Evolutionary conservation across 768 basidiomycete genomes (phyloP).

Genomic region (Rhizopogon roseolus): DNA sequence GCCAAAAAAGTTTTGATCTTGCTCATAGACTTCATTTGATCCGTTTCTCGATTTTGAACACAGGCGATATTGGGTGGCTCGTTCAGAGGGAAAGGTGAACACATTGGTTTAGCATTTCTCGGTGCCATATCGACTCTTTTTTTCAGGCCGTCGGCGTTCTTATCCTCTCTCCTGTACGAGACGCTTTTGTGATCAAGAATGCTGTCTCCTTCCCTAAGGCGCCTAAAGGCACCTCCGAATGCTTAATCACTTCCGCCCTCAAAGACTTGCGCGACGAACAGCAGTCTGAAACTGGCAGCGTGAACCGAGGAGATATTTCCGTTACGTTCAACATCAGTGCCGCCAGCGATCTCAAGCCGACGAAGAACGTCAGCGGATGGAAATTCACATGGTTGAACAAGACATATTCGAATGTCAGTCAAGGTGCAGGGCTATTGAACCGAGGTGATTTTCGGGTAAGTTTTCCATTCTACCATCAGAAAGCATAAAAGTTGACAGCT

Average conservation of each 20-base stretch:
- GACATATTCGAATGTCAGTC: slow-evolving; percentile 37
- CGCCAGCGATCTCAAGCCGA: slow-evolving; percentile 32
- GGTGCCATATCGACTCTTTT: neutral
- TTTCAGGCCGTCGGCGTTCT: slow-evolving; percentile 41
- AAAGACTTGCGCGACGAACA: slow-evolving; percentile 34
- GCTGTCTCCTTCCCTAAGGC: slow-evolving; percentile 48
- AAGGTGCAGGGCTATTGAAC: slow-evolving; percentile 33
- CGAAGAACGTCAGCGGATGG: slow-evolving; percentile 43
- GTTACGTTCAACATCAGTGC: slow-evolving; percentile 49
- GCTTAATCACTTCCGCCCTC: slow-evolving; percentile 44
- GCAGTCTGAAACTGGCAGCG: neutral
- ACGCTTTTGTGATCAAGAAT: slow-evolving; percentile 53
- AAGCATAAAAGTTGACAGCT: neutral
- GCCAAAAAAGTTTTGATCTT: neutral
- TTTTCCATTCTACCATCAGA: neutral
- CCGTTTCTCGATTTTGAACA: slow-evolving; percentile 56
- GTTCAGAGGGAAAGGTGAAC: slow-evolving; percentile 19
- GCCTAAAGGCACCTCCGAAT: slow-evolving; percentile 50
- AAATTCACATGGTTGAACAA: slow-evolving; percentile 39
- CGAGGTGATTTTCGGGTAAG: slow-evolving; percentile 43
- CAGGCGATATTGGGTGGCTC: slow-evolving; percentile 53
- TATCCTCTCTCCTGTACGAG: slow-evolving; percentile 44
- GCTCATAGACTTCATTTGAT: slow-evolving; percentile 34
- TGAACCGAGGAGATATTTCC: slow-evolving; percentile 14
- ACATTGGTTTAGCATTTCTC: neutral